Base-by-base conservation (phyloP, 257 asterid genomes). In the Coffea canephora region DNA sequence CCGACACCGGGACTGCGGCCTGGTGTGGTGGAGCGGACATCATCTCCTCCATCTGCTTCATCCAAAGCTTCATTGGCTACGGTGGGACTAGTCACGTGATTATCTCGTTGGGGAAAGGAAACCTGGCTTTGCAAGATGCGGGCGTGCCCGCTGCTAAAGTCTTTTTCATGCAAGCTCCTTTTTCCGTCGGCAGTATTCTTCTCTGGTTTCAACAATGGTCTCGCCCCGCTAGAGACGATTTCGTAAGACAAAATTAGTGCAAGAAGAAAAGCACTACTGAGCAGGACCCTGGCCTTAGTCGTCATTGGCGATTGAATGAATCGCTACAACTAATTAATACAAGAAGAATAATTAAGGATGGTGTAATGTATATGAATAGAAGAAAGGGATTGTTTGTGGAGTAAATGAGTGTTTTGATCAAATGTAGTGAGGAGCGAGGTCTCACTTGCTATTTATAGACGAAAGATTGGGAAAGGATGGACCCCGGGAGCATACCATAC, bases 1-100 rank as follows among this genome's bases (percentile, higher is more conserved):
- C 87, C 87, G 34, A 84, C 77, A 39, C 87, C 87, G 46, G 87
- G 87, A 62, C 87, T 84, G 82, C 80, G 87, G 65, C 87, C 87
- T 27, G 86, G 86, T 27, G 76, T 71, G 6, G 77, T 71, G 43
- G 77, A 68, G 9, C 18, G 59, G 45, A 18, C 2, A 43, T 19
- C 57, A 13, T 14, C 82, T 18, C 39, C 59, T 23, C 23, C 72
- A 16, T 67, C 82, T 39, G 77, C 39, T 43, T 74, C 78, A 7
- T 15, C 68, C 25, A 31, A 55, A 57, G 5, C 46, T 6, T 18
- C 57, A 36, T 18, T 43, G 59, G 23, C 8, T 36, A 21, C 6
- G 61, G 55, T 48, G 41, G 25, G 13, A 31, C 12, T 12, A 69
- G 11, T 36, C 6, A 4, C 39, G n/a, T 34, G 23, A 54, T 34